Evolutionary conservation across 1,139 yeast species (phyloP).

Genomic region (Suhomyces bribrorum): DNA sequence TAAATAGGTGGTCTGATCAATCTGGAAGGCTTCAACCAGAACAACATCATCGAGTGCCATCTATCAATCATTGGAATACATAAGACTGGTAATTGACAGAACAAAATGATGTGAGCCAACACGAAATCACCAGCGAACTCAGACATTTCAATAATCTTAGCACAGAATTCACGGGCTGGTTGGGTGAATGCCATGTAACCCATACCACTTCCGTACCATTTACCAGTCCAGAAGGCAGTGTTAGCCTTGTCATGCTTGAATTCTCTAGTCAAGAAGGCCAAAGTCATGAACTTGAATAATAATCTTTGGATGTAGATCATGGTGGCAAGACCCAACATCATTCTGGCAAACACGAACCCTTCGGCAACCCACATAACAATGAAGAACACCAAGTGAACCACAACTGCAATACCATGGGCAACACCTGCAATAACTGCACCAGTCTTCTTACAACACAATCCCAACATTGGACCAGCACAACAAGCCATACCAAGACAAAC

Average conservation of each 20-base stretch:
- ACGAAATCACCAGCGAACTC: conserved; percentile 97
- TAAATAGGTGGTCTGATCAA: conserved; percentile 99
- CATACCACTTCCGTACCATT: conserved; percentile 94
- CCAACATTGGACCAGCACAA: conserved; percentile 95
- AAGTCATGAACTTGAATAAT: conserved; percentile 81
- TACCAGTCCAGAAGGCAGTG: conserved; percentile 99
- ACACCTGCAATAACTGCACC: conserved; percentile 96
- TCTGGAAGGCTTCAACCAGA: conserved; percentile 98
- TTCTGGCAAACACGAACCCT: conserved; percentile 85
- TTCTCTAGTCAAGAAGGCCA: conserved; percentile 85
- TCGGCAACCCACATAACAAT: conserved; percentile 97
- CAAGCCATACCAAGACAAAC: conserved; percentile 80
- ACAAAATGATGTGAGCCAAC: conserved; percentile 84
- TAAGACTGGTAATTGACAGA: conserved; percentile 86
- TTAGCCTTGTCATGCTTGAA: conserved; percentile 96
- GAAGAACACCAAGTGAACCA: conserved; percentile 82
- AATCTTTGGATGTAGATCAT: conserved; percentile 87
- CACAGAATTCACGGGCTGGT: conserved; percentile 94
- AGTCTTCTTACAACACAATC: conserved; percentile 95
- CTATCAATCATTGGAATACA: conserved; percentile 88
- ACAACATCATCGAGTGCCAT: conserved; percentile 97
- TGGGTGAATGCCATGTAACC: conserved; percentile 97
- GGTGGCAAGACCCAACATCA: conserved; percentile 83
- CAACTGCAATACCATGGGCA: conserved; percentile 92
- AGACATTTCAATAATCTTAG: conserved; percentile 90